These are phyloP conservation scores for Stagonosporopsis tanaceti DNA, from an alignment of 2,329 filamentous ascomycete species.

Conservation along the genomic window DNA sequence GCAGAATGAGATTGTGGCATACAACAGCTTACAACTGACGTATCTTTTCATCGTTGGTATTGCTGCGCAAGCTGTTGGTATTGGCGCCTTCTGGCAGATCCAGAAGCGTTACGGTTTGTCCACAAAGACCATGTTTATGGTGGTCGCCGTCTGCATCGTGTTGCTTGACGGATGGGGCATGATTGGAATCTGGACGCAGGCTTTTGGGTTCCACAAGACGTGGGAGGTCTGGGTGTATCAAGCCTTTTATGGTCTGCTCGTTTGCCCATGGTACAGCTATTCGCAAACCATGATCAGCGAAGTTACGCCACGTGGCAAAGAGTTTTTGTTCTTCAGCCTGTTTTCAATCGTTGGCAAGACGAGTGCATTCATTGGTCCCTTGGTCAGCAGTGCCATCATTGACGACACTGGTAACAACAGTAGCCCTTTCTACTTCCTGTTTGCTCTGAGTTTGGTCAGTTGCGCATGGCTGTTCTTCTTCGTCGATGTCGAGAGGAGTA, in stretches of 20 bases:
- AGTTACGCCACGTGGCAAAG: conserved; percentile 72
- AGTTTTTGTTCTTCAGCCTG: conserved; percentile 74
- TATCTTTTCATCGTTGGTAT: conserved; percentile 74
- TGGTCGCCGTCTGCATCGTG: conserved; percentile 68
- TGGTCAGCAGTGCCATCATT: conserved; percentile 75
- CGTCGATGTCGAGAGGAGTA: conserved; percentile 35
- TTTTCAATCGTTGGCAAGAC: conserved; percentile 76
- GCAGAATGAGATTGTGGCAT: conserved; percentile 70
- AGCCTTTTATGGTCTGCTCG: conserved; percentile 69
- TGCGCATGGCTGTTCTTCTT: conserved; percentile 34
- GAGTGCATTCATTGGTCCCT: conserved; percentile 71
- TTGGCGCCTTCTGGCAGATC: conserved; percentile 67
- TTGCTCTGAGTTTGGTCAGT: conserved; percentile 34
- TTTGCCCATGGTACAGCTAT: conserved; percentile 76
- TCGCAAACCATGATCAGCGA: conserved; percentile 76
- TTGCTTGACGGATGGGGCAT: conserved; percentile 68
- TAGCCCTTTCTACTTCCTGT: conserved; percentile 71
- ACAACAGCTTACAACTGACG: conserved; percentile 70
- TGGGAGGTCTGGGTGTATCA: conserved; percentile 63
- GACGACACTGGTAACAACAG: conserved; percentile 67
- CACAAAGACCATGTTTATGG: conserved; percentile 75
- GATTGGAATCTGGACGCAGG: conserved; percentile 65
- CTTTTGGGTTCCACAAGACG: conserved; percentile 61
- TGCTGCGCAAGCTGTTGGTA: conserved; percentile 68
- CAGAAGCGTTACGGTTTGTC: conserved; percentile 67